Conservation (phyloP, 148 eudicot species). For the Rhododendron kiyosumense region DNA sequence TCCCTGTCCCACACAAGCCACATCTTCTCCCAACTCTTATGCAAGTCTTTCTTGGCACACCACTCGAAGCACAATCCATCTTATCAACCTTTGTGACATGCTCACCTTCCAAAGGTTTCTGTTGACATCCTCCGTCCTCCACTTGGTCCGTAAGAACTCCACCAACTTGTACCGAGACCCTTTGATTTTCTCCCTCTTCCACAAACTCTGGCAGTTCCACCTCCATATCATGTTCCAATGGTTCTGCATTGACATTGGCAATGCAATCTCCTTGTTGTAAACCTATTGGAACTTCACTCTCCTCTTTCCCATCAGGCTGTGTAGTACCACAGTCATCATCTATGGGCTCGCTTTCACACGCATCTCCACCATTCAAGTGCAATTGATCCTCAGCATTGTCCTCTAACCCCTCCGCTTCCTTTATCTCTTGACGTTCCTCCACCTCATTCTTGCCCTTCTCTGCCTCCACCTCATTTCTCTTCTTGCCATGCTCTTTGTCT, state of each 20-base stretch:
- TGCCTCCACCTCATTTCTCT: slow-evolving; percentile 15
- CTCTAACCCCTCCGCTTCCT: slow-evolving; percentile 22
- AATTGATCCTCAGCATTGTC: slow-evolving; percentile 23
- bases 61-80: slow-evolving; percentile 17
- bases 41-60: slow-evolving; percentile 28
- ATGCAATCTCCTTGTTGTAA: slow-evolving; percentile 24
- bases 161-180: slow-evolving; percentile 18
- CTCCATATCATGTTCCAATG: slow-evolving; percentile 18
- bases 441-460: slow-evolving; percentile 16
- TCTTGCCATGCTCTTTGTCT: slow-evolving; percentile 25
- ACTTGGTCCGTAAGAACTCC: slow-evolving; percentile 17
- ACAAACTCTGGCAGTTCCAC: slow-evolving; percentile 20
- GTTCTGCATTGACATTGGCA: slow-evolving; percentile 22
- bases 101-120: slow-evolving; percentile 29
- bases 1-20: slow-evolving; percentile 86
- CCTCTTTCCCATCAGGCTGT: slow-evolving; percentile 18
- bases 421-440: slow-evolving; percentile 22
- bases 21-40: slow-evolving; percentile 80
- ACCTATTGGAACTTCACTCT: slow-evolving; percentile 19
- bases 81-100: slow-evolving; percentile 22
- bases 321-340: slow-evolving; percentile 13
- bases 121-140: slow-evolving; percentile 23
- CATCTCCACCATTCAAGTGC: slow-evolving; percentile 14
- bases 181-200: slow-evolving; percentile 27
- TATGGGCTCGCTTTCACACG: slow-evolving; percentile 21